Evolutionary conservation across 2,329 filamentous ascomycete species (phyloP).

Genomic region (Diaporthe australafricana): DNA sequence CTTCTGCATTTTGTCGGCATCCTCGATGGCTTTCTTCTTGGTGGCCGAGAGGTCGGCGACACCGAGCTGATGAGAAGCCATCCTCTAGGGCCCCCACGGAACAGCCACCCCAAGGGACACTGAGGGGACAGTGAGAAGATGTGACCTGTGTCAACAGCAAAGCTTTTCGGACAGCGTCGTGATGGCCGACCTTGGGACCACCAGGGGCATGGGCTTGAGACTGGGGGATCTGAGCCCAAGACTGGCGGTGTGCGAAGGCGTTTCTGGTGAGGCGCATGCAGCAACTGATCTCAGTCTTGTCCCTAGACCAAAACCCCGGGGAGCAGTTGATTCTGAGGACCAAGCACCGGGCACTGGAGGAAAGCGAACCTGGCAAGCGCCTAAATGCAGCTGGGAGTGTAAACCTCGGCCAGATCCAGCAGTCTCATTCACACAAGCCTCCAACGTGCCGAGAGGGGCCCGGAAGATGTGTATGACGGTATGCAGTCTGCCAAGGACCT

Average conservation of each 20-base stretch:
- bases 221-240: neutral
- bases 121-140: neutral
- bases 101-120: neutral
- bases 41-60: conserved; percentile 45
- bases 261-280: neutral
- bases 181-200: neutral
- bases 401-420: neutral
- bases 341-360: neutral
- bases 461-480: neutral
- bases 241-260: conserved; percentile 15
- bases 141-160: neutral
- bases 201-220: neutral
- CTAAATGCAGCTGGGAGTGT: neutral
- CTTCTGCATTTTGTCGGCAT: conserved; percentile 73
- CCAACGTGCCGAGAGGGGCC: neutral
- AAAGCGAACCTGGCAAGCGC: neutral
- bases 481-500: neutral
- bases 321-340: neutral
- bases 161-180: neutral
- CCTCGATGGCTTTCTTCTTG: conserved; percentile 66
- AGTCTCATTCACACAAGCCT: neutral
- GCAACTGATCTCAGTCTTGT: neutral
- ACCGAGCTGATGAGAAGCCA: conserved; percentile 48
- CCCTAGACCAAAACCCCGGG: neutral
- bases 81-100: conserved; percentile 29